Evolutionary conservation across 768 basidiomycete genomes (phyloP).

Genomic region (Russula emetica): DNA sequence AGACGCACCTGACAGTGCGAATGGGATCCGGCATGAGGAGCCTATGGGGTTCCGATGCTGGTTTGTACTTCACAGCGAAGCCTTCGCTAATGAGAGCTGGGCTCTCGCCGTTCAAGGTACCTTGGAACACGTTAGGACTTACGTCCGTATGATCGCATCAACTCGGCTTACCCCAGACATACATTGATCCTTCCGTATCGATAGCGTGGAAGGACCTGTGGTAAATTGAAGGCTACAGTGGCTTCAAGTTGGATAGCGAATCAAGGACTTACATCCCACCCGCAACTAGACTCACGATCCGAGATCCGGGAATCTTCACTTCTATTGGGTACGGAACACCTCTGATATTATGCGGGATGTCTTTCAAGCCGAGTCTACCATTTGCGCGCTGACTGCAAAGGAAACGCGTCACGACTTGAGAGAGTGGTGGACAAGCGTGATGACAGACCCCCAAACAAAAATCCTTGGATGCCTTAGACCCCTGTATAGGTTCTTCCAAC

Average conservation of each 20-base stretch:
- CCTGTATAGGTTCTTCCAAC: constrained; percentile 78
- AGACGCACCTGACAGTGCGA: constrained; percentile 58
- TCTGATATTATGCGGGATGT: constrained; percentile 36
- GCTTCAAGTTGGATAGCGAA: neutral
- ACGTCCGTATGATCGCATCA: neutral
- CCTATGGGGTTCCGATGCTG: constrained; percentile 50
- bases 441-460: constrained; percentile 58
- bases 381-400: constrained; percentile 52
- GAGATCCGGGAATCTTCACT: constrained; percentile 53
- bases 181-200: constrained; percentile 65
- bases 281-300: constrained; percentile 69
- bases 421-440: neutral
- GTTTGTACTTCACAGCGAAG: constrained; percentile 51
- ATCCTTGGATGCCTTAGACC: constrained; percentile 54
- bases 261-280: constrained; percentile 66
- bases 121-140: constrained; percentile 35
- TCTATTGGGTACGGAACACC: constrained; percentile 61
- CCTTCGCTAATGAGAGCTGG: constrained; percentile 46
- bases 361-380: constrained; percentile 57
- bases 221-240: neutral
- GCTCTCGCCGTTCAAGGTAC: constrained; percentile 52
- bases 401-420: neutral
- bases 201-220: constrained; percentile 82
- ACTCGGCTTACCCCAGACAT: constrained; percentile 69
- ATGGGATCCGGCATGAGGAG: constrained; percentile 56